Conservation (phyloP, 176 grass and related monocot species). For the Chrysopogon serrulatus region DNA sequence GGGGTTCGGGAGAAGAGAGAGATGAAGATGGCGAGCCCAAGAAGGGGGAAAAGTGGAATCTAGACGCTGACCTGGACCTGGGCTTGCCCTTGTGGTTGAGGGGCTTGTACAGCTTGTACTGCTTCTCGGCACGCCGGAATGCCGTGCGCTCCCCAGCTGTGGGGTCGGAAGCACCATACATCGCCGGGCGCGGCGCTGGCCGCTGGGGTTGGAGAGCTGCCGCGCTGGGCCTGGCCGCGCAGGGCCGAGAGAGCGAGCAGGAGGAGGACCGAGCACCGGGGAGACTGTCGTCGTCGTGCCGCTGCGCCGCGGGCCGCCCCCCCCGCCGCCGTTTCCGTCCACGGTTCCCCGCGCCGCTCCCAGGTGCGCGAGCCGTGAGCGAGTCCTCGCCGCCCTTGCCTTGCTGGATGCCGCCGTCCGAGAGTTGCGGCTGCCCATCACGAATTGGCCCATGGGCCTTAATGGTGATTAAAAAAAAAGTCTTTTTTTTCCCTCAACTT, state of each 20-base stretch:
- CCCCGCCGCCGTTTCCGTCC: too few species aligned
- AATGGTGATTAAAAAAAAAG: too few species aligned
- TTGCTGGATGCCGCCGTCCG: too few species aligned
- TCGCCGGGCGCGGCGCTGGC: neutral
- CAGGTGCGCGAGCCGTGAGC: too few species aligned
- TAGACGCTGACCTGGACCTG: neutral
- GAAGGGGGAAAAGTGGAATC: neutral
- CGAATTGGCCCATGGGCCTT: too few species aligned
- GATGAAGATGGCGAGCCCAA: neutral
- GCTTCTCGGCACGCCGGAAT: conserved; percentile 78
- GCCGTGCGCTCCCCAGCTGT: conserved; percentile 59
- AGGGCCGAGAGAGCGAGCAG: neutral
- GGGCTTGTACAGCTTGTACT: conserved; percentile 79
- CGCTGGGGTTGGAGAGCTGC: too few species aligned
- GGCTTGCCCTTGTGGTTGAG: conserved; percentile 47
- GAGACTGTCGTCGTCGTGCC: neutral
- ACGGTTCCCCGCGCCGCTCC: too few species aligned
- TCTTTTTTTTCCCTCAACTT: too few species aligned
- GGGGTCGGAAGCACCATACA: conserved; percentile 47
- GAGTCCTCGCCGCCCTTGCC: too few species aligned
- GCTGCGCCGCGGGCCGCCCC: too few species aligned
- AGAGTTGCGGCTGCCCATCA: too few species aligned
- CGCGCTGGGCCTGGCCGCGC: too few species aligned
- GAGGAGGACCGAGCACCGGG: neutral
- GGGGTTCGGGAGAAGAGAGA: neutral